Conservation (phyloP, 2,329 filamentous ascomycete species). For the Chrysoporthe deuterocubensis region DNA sequence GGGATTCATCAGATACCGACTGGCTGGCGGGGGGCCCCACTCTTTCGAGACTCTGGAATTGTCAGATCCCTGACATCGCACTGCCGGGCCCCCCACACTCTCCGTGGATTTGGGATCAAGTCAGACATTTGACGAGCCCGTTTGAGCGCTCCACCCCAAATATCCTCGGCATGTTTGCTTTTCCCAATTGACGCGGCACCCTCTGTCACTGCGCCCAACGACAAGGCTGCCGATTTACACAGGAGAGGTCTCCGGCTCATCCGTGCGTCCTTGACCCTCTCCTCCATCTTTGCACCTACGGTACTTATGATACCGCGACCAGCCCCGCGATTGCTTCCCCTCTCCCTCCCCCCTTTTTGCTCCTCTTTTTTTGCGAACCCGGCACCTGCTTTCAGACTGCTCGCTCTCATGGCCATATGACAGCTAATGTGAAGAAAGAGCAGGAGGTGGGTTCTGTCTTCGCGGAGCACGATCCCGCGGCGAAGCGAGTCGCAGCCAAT, state of each 20-base stretch:
- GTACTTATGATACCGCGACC: neutral
- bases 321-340: neutral
- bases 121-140: neutral
- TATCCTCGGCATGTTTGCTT: slow-evolving; percentile 6
- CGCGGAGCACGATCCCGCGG: neutral
- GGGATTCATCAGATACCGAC: neutral
- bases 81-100: neutral
- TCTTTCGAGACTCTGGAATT: neutral
- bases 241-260: neutral
- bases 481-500: neutral
- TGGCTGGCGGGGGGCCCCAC: neutral
- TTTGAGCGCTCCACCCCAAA: neutral
- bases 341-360: no score
- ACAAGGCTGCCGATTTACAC: slow-evolving; percentile 1
- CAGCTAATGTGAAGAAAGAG: neutral
- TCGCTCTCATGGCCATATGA: slow-evolving; percentile 6
- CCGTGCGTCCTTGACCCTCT: no score
- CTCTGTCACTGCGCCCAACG: neutral
- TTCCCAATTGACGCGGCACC: neutral
- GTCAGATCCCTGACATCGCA: neutral
- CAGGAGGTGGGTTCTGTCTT: slow-evolving; percentile 8
- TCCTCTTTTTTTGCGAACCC: neutral
- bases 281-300: neutral
- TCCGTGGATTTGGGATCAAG: neutral
- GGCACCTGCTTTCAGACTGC: neutral